phyloP scores from a whole-genome alignment of 177 flowering plant genomes.

The Vitis hybrid region DNA sequence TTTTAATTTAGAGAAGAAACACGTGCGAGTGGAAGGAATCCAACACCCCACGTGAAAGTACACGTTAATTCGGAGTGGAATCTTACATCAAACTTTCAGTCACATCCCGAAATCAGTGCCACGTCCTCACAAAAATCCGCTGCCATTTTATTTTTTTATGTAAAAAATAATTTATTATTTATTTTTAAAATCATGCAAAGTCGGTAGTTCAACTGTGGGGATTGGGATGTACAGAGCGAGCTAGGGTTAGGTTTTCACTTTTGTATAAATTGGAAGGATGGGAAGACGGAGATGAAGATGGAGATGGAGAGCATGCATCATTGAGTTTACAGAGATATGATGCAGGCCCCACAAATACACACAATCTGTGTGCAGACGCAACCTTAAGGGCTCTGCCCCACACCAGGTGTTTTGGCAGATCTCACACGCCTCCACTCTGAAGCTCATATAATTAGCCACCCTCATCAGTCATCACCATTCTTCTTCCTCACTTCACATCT shows the following conservation, averaged over 20 bases:
- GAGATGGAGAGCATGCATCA: background rate
- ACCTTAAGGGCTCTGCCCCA: background rate
- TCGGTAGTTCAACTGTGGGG: background rate
- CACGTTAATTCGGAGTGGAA: background rate
- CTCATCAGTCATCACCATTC: background rate
- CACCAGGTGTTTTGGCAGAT: conserved; percentile 11
- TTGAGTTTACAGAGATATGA: background rate
- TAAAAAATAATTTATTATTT: background rate
- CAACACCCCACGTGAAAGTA: background rate
- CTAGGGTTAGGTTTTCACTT: background rate
- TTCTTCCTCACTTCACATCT: background rate
- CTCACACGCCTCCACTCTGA: conserved; percentile 14
- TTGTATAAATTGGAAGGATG: too few relatives aligned
- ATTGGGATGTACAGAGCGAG: background rate
- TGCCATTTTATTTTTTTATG: background rate
- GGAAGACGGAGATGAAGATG: background rate
- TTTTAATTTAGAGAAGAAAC: too few relatives aligned
- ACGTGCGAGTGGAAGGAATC: too few relatives aligned
- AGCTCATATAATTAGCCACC: background rate
- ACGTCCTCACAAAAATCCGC: background rate
- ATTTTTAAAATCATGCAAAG: background rate
- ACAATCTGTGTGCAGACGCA: background rate
- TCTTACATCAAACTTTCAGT: background rate
- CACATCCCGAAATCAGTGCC: conserved; percentile 2
- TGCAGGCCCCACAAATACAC: too few relatives aligned